Conservation (phyloP, 352 stramenopile species). For the Phytophthora tubulina region DNA sequence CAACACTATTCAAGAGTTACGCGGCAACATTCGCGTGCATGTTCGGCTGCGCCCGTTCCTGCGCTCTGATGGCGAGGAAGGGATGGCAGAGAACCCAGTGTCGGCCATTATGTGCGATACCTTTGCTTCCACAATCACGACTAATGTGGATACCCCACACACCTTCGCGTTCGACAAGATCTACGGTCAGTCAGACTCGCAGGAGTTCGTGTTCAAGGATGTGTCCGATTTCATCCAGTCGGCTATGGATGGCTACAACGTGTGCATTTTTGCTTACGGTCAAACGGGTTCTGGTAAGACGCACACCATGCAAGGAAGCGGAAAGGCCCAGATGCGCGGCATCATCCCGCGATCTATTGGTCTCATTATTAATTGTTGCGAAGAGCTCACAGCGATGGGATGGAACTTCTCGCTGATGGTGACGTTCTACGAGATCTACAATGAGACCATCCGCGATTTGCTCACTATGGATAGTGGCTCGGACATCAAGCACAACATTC, state of each 20-base stretch:
- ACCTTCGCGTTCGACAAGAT: conserved; percentile 99
- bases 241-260: conserved; percentile 98
- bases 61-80: conserved; percentile 81
- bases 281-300: conserved; percentile 98
- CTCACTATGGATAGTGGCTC: conserved; percentile 73
- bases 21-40: conserved; percentile 99
- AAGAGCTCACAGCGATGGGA: conserved; percentile 77
- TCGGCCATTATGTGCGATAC: conserved; percentile 72
- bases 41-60: conserved; percentile 94
- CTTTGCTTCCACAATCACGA: conserved; percentile 79
- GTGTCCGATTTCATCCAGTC: conserved; percentile 91
- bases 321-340: conserved; percentile 95
- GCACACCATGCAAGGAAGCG: conserved; percentile 99
- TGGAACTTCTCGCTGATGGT: conserved; percentile 98
- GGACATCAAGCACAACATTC: conserved; percentile 79
- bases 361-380: conserved; percentile 86
- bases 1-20: conserved; percentile 99
- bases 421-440: conserved; percentile 99
- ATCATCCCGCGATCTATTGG: conserved; percentile 98
- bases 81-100: conserved; percentile 50
- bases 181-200: conserved; percentile 95
- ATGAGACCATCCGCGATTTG: conserved; percentile 99
- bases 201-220: conserved; percentile 96
- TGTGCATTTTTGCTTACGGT: conserved; percentile 99
- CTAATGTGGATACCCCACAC: conserved; percentile 74